Base-by-base conservation (phyloP, 352 stramenopile genomes). In the Phytophthora pini region DNA sequence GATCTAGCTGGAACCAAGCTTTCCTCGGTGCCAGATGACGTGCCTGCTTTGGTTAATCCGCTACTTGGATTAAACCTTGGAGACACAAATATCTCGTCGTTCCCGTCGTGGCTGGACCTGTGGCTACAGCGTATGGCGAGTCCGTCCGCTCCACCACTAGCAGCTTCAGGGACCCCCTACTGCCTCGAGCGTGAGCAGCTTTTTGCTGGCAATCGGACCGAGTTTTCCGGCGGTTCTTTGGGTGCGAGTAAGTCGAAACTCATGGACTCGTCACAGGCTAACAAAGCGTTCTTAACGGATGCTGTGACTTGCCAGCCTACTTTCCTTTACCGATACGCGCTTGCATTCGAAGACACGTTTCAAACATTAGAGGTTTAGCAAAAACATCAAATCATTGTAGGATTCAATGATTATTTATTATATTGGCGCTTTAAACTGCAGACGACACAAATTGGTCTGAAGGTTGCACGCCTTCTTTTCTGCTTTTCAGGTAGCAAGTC, bases 401-500 rank as follows among this genome's bases (percentile, higher is more conserved):
- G 39, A 52, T 69, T 49, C 0, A 24, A 6, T 77, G 54, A 49
- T 3, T 68, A 26, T 52, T 65, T 58, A 56, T 15, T 52, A 20
- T 7, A 34, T 72, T 26, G 54, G 58, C 0, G 6, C 5, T 36
- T 60, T 66, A 70, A 34, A 74, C 53, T 61, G 60, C 39, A 46
- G 64, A 54, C 11, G 53, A 74, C 36, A 70, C 27, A 36, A 74
- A 69, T 22, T 2, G 22, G 11, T 58, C 70, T 24, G 50, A 54
- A 22, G 26, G 17, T n/a, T 52, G 57, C 15, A 29, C 44, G 9
- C 24, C 72, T 72, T 63, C 66, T 50, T 76, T 81, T 38, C 15
- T 26, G n/a, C 58, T 83, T 70, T 90, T 92, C 45, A 90, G 70
- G 70, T 79, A 90, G 69, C 83, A 92, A 24, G 60, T 80, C 12